These are phyloP conservation scores for Picea sitchensis DNA, from an alignment of 75 land plant genomes.

Conservation along the genomic window DNA sequence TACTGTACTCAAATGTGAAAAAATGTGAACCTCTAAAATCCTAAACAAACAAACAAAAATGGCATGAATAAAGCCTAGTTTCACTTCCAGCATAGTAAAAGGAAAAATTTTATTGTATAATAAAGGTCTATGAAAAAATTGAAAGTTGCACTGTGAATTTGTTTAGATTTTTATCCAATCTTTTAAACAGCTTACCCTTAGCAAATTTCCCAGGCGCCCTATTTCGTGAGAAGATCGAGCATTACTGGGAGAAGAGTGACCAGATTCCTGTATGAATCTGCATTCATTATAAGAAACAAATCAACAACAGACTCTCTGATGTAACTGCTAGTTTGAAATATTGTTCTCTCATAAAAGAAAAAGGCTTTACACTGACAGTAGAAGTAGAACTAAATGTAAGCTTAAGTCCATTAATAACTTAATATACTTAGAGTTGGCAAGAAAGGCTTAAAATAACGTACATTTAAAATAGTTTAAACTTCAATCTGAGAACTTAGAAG, in stretches of 20 bases:
- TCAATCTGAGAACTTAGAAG: too few relatives aligned
- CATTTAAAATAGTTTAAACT: too few relatives aligned
- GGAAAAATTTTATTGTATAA: background rate
- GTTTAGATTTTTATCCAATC: too few relatives aligned
- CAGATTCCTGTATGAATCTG: constrained; percentile 50
- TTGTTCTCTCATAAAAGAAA: background rate
- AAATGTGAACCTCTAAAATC: background rate
- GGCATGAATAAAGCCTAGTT: background rate
- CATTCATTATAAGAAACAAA: constrained; percentile 10
- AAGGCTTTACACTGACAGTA: too few relatives aligned
- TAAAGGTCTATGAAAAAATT: background rate
- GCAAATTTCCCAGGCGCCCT: constrained; percentile 66
- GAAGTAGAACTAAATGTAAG: too few relatives aligned
- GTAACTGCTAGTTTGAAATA: background rate
- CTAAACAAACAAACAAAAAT: background rate
- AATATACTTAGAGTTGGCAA: too few relatives aligned
- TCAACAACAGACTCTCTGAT: background rate
- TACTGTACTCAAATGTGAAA: background rate
- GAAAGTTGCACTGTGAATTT: background rate
- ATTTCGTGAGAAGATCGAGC: constrained; percentile 70
- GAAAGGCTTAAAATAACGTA: too few relatives aligned
- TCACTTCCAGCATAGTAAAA: background rate
- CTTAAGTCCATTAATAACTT: too few relatives aligned
- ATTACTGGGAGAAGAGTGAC: constrained; percentile 44
- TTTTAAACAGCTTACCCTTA: constrained; percentile 47